Conservation (phyloP, 2,329 filamentous ascomycete species). For the Trichoderma sp. region DNA sequence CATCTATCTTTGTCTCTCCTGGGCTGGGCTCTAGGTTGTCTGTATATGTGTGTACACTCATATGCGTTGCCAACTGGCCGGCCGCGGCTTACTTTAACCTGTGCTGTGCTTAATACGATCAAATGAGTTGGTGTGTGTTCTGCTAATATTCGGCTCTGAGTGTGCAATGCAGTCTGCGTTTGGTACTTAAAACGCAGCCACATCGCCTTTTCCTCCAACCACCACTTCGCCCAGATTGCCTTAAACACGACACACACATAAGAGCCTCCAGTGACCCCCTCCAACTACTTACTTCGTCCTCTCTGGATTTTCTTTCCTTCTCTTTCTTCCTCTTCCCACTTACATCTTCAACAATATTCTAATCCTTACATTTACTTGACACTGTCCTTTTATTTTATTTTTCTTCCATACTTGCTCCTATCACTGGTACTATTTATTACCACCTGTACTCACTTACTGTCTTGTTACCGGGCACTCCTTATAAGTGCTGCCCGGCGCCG, state of each 20-base stretch:
- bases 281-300: not conserved
- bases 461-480: not conserved
- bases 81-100: not conserved
- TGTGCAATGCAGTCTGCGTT: not conserved
- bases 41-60: not conserved
- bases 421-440: not conserved
- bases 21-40: not conserved
- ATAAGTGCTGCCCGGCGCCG: not conserved
- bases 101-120: not conserved
- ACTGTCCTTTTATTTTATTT: not conserved
- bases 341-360: not conserved
- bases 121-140: not conserved
- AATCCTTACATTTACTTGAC: not conserved
- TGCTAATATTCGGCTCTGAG: not conserved
- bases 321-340: not conserved
- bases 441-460: not conserved
- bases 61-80: not conserved
- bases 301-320: not conserved
- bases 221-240: not conserved
- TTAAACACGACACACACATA: not conserved
- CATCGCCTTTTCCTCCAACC: not conserved
- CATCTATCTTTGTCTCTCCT: not conserved
- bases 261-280: not conserved
- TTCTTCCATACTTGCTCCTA: not conserved
- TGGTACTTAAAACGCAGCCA: not conserved